A percentile compares a stretch with the other conserved stretches of the same genome.
phyloP scores from a whole-genome alignment of 495 filamentous ascomycete genomes.

The Podospora didyma region DNA sequence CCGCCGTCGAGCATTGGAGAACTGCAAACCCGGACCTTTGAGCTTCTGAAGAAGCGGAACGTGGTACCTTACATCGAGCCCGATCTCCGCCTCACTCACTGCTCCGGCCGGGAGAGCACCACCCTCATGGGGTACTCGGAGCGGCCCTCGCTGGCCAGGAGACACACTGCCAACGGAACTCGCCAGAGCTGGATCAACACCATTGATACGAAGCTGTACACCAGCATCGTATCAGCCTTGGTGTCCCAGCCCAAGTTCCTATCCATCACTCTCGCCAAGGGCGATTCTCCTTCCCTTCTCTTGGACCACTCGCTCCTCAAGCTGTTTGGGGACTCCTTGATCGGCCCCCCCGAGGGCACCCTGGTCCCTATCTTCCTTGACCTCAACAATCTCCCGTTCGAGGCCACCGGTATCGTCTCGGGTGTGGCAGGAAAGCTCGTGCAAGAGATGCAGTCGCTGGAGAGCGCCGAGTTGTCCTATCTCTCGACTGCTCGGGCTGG shows the following conservation, averaged over 20 bases:
- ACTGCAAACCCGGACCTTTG: slow-evolving; percentile 79
- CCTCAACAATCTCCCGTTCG: slow-evolving; percentile 72
- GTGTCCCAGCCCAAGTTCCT: slow-evolving; percentile 74
- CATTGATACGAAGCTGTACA: slow-evolving; percentile 60
- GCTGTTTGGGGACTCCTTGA: slow-evolving; percentile 63
- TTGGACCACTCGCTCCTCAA: slow-evolving; percentile 69
- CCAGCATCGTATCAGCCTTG: slow-evolving; percentile 64
- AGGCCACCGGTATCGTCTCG: slow-evolving; percentile 91
- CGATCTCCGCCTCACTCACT: slow-evolving; percentile 72
- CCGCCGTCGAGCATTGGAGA: slow-evolving; percentile 73
- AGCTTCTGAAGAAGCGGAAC: slow-evolving; percentile 64
- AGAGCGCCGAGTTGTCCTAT: slow-evolving; percentile 84
- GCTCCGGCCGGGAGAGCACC: slow-evolving; percentile 57
- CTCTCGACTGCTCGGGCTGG: slow-evolving; percentile 85
- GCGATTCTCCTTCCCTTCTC: slow-evolving; percentile 79
- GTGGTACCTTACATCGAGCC: slow-evolving; percentile 69
- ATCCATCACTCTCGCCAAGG: slow-evolving; percentile 77
- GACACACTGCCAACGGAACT: slow-evolving; percentile 12
- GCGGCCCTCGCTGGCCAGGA: slow-evolving; percentile 13
- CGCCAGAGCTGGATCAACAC: slow-evolving; percentile 43
- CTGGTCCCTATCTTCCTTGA: slow-evolving; percentile 90
- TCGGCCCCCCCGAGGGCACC: slow-evolving; percentile 75
- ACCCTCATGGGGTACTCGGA: slow-evolving; percentile 20
- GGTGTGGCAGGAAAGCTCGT: slow-evolving; percentile 81
- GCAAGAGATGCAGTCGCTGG: slow-evolving; percentile 45